phyloP scores from a whole-genome alignment of 495 filamentous ascomycete species.

The Stereocaulon alpinum region DNA sequence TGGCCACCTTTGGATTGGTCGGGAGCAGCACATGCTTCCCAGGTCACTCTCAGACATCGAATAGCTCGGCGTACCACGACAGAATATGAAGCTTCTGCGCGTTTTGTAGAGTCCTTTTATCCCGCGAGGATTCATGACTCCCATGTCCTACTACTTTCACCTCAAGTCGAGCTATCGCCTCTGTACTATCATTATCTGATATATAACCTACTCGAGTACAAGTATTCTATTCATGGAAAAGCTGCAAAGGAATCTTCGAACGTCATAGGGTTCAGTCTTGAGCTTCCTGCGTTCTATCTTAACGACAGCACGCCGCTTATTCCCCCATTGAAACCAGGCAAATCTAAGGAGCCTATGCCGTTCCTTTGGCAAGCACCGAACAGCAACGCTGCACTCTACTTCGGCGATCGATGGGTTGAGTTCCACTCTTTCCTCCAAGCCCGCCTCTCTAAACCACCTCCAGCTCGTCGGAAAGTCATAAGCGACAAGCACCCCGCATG shows the following conservation, averaged over 20 bases:
- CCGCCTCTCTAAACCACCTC: conserved; percentile 33
- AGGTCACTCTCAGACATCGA: conserved; percentile 61
- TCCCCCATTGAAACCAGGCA: conserved; percentile 35
- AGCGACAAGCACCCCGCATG: conserved; percentile 61
- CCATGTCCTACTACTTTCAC: conserved; percentile 68
- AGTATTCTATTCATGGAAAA: conserved; percentile 46
- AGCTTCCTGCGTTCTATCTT: conserved; percentile 53
- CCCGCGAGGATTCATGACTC: conserved; percentile 48
- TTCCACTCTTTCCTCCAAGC: conserved; percentile 62
- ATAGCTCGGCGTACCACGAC: conserved; percentile 45
- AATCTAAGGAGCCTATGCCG: conserved; percentile 31
- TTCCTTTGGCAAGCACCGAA: conserved; percentile 78
- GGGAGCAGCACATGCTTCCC: conserved; percentile 26
- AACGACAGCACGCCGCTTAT: conserved; percentile 43
- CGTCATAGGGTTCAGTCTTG: conserved; percentile 65
- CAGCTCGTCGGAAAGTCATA: conserved; percentile 27
- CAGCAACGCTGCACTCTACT: conserved; percentile 67
- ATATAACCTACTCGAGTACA: conserved; percentile 62
- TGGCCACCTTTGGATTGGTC: conserved; percentile 48
- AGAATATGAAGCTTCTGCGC: conserved; percentile 53
- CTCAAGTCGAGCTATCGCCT: conserved; percentile 62
- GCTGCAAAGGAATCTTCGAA: conserved; percentile 35
- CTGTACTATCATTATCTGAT: conserved; percentile 75
- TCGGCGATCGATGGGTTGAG: conserved; percentile 74
- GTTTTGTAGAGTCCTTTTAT: conserved; percentile 74